Base-by-base conservation (phyloP, 2,329 filamentous ascomycete species). In the Alternaria rosae region DNA sequence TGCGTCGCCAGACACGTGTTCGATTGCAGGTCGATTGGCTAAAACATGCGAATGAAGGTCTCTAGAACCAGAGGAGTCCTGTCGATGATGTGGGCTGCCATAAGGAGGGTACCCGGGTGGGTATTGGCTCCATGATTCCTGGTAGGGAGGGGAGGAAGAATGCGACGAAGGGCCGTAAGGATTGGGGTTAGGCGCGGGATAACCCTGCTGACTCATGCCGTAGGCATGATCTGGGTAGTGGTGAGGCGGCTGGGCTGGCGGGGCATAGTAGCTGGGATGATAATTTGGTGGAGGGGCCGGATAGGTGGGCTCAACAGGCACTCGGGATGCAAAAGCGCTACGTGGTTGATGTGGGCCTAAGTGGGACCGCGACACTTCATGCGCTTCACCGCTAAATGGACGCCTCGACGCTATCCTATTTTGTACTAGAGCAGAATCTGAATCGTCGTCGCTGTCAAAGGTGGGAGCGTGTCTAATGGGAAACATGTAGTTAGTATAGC, bases 271-370 rank as follows among this genome's bases (percentile, higher is more conserved):
- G 51, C 76, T 70, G 28, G 73, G 76, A 67, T 78, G 76, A 64
- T 80, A 79, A 23, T 73, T 72, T 93, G 85, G 88, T 93, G 75
- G 84, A 94, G 65, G 88, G 86, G 69, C 86, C 80, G 69, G 64
- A 67, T 79, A 79, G 61, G 72, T 66, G 48, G 66, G 63, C 59
- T 79, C 76, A 25, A 68, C 61, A 62, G 77, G 77, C 41, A 78
- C 76, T 60, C 76, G 72, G 58, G 75, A 77, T 57, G 77, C 76
- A 64, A 78, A 79, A 51, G 72, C 45, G 59, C 70, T 65, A 58
- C 73, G 75, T 64, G 72, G 61, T 67, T 72, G 69, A 66, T 69
- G 69, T 62, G 70, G 69, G 69, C 65, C 45, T 67, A 72, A 23
- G 67, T 70, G 50, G 70, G 64, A 47, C 67, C 68, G 64, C 50